Percentiles rank a stretch among this genome's conserved stretches.
Evolutionary conservation across 129 eudicot genomes (phyloP).

Genomic region (Chrysanthemum makinoi): DNA sequence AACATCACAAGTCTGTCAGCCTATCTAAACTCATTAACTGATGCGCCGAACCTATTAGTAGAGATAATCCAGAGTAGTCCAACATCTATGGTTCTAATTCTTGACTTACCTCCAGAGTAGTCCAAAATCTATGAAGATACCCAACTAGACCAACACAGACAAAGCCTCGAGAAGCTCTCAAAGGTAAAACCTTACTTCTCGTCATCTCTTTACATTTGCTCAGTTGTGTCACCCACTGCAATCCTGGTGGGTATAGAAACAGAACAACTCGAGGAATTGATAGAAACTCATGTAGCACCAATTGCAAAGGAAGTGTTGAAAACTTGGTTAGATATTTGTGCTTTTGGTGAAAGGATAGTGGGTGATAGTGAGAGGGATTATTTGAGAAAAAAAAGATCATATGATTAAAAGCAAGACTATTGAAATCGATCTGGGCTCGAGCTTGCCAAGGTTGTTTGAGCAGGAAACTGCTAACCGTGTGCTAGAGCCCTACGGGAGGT

Average conservation of each 20-base stretch:
- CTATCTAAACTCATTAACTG: too few relatives aligned
- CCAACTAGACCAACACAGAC: slow-evolving; percentile 59
- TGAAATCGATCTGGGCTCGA: slow-evolving; percentile 80
- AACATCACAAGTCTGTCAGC: too few relatives aligned
- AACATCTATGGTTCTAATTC: slow-evolving; percentile 61
- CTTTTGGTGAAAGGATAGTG: too few relatives aligned
- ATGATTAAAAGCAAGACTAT: slow-evolving; percentile 58
- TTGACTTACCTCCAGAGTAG: slow-evolving; percentile 74
- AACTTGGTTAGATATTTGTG: too few relatives aligned
- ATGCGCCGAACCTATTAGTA: too few relatives aligned
- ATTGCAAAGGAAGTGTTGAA: slow-evolving; percentile 44
- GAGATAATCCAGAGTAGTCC: slow-evolving; percentile 40
- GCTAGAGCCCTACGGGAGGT: slow-evolving; percentile 44
- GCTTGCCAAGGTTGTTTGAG: slow-evolving; percentile 83
- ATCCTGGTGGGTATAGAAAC: slow-evolving; percentile 53
- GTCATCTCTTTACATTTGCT: slow-evolving; percentile 59
- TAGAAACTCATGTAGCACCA: slow-evolving; percentile 40
- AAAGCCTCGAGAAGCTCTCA: slow-evolving; percentile 44
- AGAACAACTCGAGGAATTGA: slow-evolving; percentile 45
- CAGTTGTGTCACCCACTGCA: slow-evolving; percentile 72
- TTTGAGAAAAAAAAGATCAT: slow-evolving; percentile 45
- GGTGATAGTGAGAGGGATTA: too few relatives aligned
- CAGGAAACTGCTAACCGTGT: slow-evolving; percentile 64
- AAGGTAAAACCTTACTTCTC: slow-evolving; percentile 71
- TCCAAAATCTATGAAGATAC: slow-evolving; percentile 89